phyloP scores from a whole-genome alignment of 2,329 filamentous ascomycete genomes.

The Xylariaceae sp. region DNA sequence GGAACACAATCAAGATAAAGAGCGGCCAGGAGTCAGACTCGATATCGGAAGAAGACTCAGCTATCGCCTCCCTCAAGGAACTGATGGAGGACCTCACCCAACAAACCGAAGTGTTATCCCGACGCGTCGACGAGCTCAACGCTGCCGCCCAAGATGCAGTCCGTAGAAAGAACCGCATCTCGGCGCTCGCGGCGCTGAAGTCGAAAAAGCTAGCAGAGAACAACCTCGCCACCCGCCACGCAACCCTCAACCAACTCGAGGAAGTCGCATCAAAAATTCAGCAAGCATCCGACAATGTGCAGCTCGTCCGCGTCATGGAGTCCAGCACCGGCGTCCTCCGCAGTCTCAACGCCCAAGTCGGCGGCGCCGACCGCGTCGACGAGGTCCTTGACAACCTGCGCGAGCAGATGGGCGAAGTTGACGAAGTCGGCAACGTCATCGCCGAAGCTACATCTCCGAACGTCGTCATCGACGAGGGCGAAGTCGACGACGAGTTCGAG shows the following conservation, averaged over 20 bases:
- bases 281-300: slow-evolving; percentile 78
- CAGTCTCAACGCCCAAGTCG: slow-evolving; percentile 70
- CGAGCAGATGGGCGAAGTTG: slow-evolving; percentile 74
- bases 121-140: slow-evolving; percentile 63
- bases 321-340: slow-evolving; percentile 69
- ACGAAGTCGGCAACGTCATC: slow-evolving; percentile 77
- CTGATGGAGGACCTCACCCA: slow-evolving; percentile 71
- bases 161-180: slow-evolving; percentile 64
- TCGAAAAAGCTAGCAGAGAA: slow-evolving; percentile 79
- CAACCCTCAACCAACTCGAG: slow-evolving; percentile 76
- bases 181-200: slow-evolving; percentile 73
- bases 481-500: slow-evolving; percentile 84
- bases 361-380: slow-evolving; percentile 72
- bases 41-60: slow-evolving; percentile 74
- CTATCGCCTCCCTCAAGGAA: slow-evolving; percentile 79
- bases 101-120: slow-evolving; percentile 64
- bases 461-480: slow-evolving; percentile 65
- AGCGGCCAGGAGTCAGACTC: slow-evolving; percentile 35
- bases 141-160: slow-evolving; percentile 67
- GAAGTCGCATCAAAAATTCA: slow-evolving; percentile 79
- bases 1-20: slow-evolving; percentile 71
- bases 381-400: slow-evolving; percentile 70
- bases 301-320: slow-evolving; percentile 79
- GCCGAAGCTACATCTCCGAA: slow-evolving; percentile 53
- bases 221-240: slow-evolving; percentile 66